Percentiles rank a stretch among this genome's conserved stretches.
Evolutionary conservation across 2,329 filamentous ascomycete species (phyloP).

Genomic region (Amphichorda felina): DNA sequence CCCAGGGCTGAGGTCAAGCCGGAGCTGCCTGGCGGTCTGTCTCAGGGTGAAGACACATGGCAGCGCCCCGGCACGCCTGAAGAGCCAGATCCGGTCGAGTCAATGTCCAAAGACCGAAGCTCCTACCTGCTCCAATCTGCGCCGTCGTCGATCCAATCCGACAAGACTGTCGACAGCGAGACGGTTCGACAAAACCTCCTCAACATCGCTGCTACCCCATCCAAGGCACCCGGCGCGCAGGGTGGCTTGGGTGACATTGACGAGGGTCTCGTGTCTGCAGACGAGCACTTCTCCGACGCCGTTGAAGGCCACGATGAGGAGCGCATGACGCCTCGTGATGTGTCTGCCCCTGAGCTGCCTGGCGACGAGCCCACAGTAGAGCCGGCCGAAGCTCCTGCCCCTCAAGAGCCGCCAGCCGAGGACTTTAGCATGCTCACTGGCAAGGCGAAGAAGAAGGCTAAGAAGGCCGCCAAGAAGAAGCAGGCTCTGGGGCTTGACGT

Average conservation of each 20-base stretch:
- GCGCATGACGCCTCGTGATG: not conserved
- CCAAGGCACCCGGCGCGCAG: conserved; percentile 7
- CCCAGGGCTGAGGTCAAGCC: conserved; percentile 45
- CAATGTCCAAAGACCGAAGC: conserved; percentile 28
- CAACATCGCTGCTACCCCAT: conserved; percentile 10
- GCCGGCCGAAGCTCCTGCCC: not conserved
- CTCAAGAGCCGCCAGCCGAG: conserved; percentile 3
- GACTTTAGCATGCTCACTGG: conserved; percentile 3
- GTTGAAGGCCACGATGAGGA: conserved; percentile 9
- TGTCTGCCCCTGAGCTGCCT: not conserved
- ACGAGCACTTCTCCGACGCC: conserved; percentile 24
- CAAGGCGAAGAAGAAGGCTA: conserved; percentile 5
- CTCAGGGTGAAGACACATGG: too few species aligned
- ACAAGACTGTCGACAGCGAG: conserved; percentile 12
- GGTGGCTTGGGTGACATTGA: conserved; percentile 8
- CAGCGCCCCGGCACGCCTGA: conserved; percentile 3
- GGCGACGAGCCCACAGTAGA: not conserved
- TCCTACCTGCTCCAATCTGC: conserved; percentile 27
- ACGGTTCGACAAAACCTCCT: conserved; percentile 9
- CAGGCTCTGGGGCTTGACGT: conserved; percentile 1
- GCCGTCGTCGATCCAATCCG: conserved; percentile 18
- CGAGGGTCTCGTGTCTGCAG: conserved; percentile 20
- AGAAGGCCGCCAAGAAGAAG: conserved; percentile 5
- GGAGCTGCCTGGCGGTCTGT: too few species aligned
- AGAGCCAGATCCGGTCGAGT: conserved; percentile 25